phyloP scores from a whole-genome alignment of 352 stramenopile genomes.

The Globisporangium parvum region DNA sequence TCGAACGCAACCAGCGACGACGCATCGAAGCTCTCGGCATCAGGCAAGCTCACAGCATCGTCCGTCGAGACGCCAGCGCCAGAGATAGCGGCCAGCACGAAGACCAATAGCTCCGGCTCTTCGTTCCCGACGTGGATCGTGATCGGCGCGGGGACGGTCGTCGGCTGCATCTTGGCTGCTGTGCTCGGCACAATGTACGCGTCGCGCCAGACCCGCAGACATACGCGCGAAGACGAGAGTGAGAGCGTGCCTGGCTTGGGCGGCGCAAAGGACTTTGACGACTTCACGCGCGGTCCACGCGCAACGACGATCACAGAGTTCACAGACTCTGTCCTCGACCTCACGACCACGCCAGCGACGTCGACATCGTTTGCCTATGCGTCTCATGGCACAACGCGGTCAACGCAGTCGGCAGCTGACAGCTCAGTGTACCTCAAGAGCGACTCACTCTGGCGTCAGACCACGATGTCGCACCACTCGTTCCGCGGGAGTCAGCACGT shows the following conservation, averaged over 20 bases:
- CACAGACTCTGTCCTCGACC: slow-evolving; percentile 6
- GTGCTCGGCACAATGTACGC: slow-evolving; percentile 8
- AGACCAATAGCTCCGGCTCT: not conserved
- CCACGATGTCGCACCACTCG: slow-evolving; percentile 6
- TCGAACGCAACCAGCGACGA: not conserved
- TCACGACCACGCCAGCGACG: slow-evolving; percentile 8
- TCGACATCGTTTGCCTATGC: slow-evolving; percentile 3
- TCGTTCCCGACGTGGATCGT: slow-evolving; percentile 8
- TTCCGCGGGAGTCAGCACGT: slow-evolving; percentile 11
- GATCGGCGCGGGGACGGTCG: slow-evolving; percentile 3
- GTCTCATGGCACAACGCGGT: not conserved
- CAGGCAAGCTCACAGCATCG: slow-evolving; percentile 3
- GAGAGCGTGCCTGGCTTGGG: not conserved
- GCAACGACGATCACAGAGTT: slow-evolving; percentile 2
- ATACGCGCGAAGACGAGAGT: not conserved
- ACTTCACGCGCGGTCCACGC: not conserved
- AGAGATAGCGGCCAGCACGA: not conserved
- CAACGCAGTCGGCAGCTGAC: not conserved
- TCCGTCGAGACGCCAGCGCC: slow-evolving; percentile 2
- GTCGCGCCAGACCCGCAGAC: not conserved
- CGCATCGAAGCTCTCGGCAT: not conserved
- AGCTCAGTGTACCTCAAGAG: slow-evolving; percentile 7
- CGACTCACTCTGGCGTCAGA: slow-evolving; percentile 8
- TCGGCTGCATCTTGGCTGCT: slow-evolving; percentile 7
- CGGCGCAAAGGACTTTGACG: slow-evolving; percentile 2